Base-by-base conservation (phyloP, 352 stramenopile species). In the Pythium brachiatum region DNA sequence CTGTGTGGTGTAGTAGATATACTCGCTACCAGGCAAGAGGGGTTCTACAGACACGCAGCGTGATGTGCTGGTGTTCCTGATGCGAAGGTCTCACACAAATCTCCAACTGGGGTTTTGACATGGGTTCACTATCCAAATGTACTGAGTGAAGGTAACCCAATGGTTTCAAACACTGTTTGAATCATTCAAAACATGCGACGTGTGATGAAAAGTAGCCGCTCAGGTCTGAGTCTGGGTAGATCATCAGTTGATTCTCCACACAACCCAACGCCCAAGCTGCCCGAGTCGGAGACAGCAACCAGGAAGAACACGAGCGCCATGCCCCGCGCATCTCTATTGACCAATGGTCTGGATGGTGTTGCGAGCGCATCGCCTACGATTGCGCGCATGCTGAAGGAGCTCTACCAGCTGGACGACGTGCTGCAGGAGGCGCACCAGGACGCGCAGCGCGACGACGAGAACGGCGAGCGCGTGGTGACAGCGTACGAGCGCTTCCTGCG, bases 401-500 rank as follows among this genome's bases (percentile, higher is more conserved):
- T 74, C 16, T 71, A 66, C 27, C 13, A 48, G 34, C 51, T 76
- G 1, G 72, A 79, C 34, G 62, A 72, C 31, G 43, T 43, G 60
- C 65, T 79, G 18, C 68, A 79, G 26, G 54, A 62, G 34, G 68
- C 68, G 4, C 75, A 68, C 16, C 68, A 78, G 29, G 53, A 61
- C 26, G 71, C 68, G 3, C 76, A 68, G 50, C 53, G 64, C 13
- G 64, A 78, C 57, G 64, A 74, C 4, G 71, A 78, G 20, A 55
- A 68, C 44, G 71, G 71, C 51, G 71, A 78, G 58, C 39, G 38
- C 32, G 71, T 78, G 8, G 64, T 78, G 7, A 16, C 29, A 23
- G 58, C 67, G 25, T 78, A 78, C 62, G 52, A 74, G 36, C 34
- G 34, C 9, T 78, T 78, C 46, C 41, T 78, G 12, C 47, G n/a